A percentile compares a stretch with the other conserved stretches of the same genome.
phyloP scores from a whole-genome alignment of 208 protist genomes.

The Trypanosoma theileri region DNA sequence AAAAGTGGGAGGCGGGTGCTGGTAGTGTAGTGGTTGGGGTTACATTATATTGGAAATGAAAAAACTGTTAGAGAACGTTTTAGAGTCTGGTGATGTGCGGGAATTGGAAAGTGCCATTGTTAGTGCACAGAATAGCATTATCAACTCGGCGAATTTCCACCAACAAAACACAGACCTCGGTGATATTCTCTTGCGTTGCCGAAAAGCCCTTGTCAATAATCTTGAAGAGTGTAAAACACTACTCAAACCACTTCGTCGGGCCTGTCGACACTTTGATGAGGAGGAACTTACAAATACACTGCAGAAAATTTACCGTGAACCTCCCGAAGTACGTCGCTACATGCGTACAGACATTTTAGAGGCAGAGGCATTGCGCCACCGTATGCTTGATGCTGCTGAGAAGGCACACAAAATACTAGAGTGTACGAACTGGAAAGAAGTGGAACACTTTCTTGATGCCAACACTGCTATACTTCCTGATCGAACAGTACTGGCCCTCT shows the following conservation, averaged over 20 bases:
- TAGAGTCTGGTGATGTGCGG: conserved; percentile 65
- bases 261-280: conserved; percentile 52
- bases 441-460: conserved; percentile 62
- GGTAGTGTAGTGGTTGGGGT: too few species aligned
- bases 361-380: conserved; percentile 53
- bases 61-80: conserved; percentile 26
- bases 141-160: neutral
- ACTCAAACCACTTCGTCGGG: conserved; percentile 60
- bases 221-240: conserved; percentile 55
- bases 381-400: conserved; percentile 41
- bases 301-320: conserved; percentile 34
- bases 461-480: conserved; percentile 55
- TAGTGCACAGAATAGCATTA: conserved; percentile 30
- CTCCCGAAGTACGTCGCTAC: conserved; percentile 47
- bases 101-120: conserved; percentile 66
- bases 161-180: conserved; percentile 23
- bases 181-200: conserved; percentile 27
- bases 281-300: conserved; percentile 55
- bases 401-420: conserved; percentile 40
- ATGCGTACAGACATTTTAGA: conserved; percentile 72
- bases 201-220: conserved; percentile 39
- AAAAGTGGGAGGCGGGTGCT: too few species aligned
- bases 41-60: conserved; percentile 2
- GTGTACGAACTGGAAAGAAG: conserved; percentile 31
- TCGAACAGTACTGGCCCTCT: conserved; percentile 45